Evolutionary conservation across 495 filamentous ascomycete genomes (phyloP).

Genomic region (Cenococcum geophilum): DNA sequence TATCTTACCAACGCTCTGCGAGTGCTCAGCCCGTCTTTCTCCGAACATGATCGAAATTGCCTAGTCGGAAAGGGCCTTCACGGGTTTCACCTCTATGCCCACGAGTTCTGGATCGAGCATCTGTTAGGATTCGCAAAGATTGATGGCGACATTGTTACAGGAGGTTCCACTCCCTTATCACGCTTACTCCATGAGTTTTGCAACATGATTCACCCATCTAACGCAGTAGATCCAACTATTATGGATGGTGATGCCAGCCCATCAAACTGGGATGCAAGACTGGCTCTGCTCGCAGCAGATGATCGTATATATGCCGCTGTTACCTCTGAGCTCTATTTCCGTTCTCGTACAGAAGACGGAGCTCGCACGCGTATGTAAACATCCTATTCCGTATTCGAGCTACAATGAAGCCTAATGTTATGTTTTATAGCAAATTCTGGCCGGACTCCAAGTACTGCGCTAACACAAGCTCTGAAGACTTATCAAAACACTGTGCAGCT

Average conservation of each 20-base stretch:
- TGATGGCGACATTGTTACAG: background rate
- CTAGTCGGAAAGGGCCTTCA: background rate
- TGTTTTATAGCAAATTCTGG: background rate
- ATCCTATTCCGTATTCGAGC: too few species aligned
- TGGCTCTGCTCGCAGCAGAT: background rate
- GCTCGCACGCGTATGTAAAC: background rate
- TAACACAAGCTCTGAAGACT: background rate
- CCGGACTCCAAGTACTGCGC: background rate
- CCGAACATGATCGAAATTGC: background rate
- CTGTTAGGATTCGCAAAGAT: background rate
- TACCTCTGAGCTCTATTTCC: background rate
- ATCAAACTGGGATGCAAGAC: background rate
- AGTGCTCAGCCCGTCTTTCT: background rate
- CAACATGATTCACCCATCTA: too few species aligned
- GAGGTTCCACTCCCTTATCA: background rate
- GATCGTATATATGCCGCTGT: background rate
- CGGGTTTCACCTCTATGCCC: background rate
- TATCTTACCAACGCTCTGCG: background rate
- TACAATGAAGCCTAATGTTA: too few species aligned
- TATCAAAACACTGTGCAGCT: background rate
- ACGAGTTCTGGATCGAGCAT: conserved; percentile 7
- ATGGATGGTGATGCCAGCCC: too few species aligned
- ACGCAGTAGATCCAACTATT: too few species aligned
- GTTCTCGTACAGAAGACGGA: background rate
- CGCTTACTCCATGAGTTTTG: background rate